Percentiles rank a stretch among this genome's conserved stretches.
These are phyloP conservation scores for Lactarius evosmus DNA, from an alignment of 768 basidiomycete species.

Conservation along the genomic window DNA sequence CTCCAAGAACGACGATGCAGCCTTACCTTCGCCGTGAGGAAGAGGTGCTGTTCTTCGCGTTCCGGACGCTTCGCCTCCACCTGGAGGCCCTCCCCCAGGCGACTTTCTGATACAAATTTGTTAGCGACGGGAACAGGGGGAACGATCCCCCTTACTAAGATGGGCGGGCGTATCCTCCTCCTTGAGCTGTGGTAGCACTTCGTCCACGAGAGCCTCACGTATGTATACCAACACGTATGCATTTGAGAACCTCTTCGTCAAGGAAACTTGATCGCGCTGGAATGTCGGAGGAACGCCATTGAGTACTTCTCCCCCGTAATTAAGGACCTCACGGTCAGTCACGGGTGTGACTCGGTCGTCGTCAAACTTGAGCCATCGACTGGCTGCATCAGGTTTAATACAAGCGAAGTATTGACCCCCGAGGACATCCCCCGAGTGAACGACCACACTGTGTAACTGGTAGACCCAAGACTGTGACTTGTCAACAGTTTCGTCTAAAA, in stretches of 20 bases:
- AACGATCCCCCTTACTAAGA: constrained; percentile 60
- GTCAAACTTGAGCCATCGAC: constrained; percentile 97
- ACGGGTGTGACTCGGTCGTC: constrained; percentile 99
- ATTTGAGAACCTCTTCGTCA: constrained; percentile 98
- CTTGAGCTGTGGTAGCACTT: constrained; percentile 84
- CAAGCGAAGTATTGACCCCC: constrained; percentile 99
- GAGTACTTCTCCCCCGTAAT: constrained; percentile 90
- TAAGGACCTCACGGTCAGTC: constrained; percentile 95
- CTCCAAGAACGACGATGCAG: background rate
- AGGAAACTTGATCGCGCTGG: constrained; percentile 87
- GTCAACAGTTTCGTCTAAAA: constrained; percentile 82
- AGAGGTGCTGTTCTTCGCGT: constrained; percentile 96
- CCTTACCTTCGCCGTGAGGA: constrained; percentile 89
- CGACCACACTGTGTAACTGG: constrained; percentile 93
- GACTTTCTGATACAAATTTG: constrained; percentile 55
- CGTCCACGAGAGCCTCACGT: constrained; percentile 76
- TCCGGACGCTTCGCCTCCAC: constrained; percentile 93
- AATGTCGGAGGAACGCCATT: constrained; percentile 72
- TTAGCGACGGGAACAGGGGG: constrained; percentile 20
- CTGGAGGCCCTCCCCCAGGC: constrained; percentile 90
- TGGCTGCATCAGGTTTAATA: constrained; percentile 95
- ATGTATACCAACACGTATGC: constrained; percentile 99
- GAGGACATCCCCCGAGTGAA: constrained; percentile 97
- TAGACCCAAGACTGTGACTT: constrained; percentile 87
- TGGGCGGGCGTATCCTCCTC: constrained; percentile 94